phyloP scores from a whole-genome alignment of 805 yeast genomes.

The Yamadazyma paraphyllophila region DNA sequence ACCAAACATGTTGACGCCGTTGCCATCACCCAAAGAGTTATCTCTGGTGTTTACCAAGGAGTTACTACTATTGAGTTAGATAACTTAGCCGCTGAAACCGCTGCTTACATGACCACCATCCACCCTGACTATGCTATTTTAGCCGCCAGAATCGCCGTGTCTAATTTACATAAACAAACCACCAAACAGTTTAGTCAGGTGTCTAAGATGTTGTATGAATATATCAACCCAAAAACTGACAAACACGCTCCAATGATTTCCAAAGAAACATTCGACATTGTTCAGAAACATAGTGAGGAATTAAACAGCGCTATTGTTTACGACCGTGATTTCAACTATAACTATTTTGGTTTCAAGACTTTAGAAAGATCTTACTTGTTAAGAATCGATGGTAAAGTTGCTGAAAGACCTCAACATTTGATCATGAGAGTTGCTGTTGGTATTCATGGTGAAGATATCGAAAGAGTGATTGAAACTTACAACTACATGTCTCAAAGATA shows the following conservation, averaged over 20 bases:
- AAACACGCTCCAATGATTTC: constrained; percentile 49
- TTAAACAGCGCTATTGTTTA: constrained; percentile 45
- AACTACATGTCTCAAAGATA: constrained; percentile 57
- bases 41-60: constrained; percentile 95
- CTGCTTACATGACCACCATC: constrained; percentile 94
- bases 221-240: constrained; percentile 77
- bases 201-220: constrained; percentile 66
- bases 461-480: constrained; percentile 53
- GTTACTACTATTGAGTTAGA: constrained; percentile 83
- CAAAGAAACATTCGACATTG: constrained; percentile 38
- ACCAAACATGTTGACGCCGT: constrained; percentile 91
- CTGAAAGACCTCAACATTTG: constrained; percentile 62
- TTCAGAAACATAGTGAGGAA: constrained; percentile 38
- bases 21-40: constrained; percentile 92
- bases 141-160: constrained; percentile 94
- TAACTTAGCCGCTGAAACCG: constrained; percentile 86
- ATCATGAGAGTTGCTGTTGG: constrained; percentile 63
- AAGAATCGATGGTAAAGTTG: constrained; percentile 53
- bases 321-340: constrained; percentile 53
- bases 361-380: constrained; percentile 58
- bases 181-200: constrained; percentile 82
- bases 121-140: constrained; percentile 97
- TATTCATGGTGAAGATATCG: constrained; percentile 55
- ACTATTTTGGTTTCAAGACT: constrained; percentile 62
- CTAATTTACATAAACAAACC: constrained; percentile 92